Conservation (phyloP, 768 basidiomycete species). For the Russula foetens region DNA sequence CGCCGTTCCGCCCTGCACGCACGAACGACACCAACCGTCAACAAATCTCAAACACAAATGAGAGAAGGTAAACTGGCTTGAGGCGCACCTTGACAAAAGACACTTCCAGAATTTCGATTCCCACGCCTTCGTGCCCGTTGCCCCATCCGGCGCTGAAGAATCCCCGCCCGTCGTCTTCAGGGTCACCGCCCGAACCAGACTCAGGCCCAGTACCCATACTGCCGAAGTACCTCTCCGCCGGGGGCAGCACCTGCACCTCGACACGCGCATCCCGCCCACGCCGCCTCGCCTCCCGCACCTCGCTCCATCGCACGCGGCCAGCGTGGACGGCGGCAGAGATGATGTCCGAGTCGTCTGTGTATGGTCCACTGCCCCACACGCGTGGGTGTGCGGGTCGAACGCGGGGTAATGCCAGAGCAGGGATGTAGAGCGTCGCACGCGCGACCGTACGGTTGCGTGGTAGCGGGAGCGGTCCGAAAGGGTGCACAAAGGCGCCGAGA, state of each 20-base stretch:
- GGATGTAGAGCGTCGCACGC: constrained; percentile 48
- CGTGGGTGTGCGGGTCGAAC: constrained; percentile 44
- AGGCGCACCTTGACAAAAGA: constrained; percentile 50
- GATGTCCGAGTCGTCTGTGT: constrained; percentile 73
- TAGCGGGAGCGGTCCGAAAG: constrained; percentile 50
- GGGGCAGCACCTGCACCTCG: constrained; percentile 35
- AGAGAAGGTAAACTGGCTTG: neutral
- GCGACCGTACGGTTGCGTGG: constrained; percentile 22
- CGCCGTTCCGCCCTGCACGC: constrained; percentile 41
- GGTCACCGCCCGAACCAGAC: constrained; percentile 18
- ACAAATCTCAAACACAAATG: neutral
- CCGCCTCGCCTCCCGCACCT: constrained; percentile 31
- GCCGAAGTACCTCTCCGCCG: constrained; percentile 39
- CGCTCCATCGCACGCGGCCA: constrained; percentile 41
- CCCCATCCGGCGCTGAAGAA: constrained; percentile 70
- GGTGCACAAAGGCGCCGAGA: constrained; percentile 53
- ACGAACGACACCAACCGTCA: neutral
- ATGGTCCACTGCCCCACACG: constrained; percentile 63
- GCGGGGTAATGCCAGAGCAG: constrained; percentile 48
- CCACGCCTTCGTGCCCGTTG: constrained; percentile 70
- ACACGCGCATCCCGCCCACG: constrained; percentile 33
- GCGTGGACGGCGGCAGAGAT: constrained; percentile 63
- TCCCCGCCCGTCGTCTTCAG: constrained; percentile 50
- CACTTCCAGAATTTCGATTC: constrained; percentile 59
- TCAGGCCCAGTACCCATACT: constrained; percentile 29